These are phyloP conservation scores for Penicillium sp. DNA, from an alignment of 2,329 filamentous ascomycete genomes.

Conservation along the genomic window DNA sequence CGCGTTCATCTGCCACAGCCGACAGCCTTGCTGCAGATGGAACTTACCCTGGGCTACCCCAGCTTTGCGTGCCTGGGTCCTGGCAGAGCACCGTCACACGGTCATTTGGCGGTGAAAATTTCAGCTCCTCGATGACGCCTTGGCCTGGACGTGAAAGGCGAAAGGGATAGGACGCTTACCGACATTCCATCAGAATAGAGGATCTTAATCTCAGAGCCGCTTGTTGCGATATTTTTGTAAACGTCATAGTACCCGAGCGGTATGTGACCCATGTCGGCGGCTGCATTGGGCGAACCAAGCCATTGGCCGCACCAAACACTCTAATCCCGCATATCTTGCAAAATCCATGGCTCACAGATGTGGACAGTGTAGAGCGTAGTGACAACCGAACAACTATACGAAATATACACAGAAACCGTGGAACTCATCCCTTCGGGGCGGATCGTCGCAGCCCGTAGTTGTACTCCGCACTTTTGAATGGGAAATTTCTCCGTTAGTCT, in stretches of 20 bases:
- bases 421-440: not conserved
- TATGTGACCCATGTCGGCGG: not conserved
- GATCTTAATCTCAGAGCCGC: too few relatives aligned
- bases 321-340: not conserved
- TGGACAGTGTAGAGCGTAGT: too few relatives aligned
- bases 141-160: too few relatives aligned
- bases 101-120: not conserved
- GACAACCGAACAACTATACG: too few relatives aligned
- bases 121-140: not conserved
- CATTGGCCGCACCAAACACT: not conserved
- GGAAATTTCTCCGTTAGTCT: not conserved
- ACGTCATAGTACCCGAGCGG: not conserved
- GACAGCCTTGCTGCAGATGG: conserved; percentile 5
- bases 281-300: not conserved
- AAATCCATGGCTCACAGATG: not conserved
- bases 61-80: not conserved
- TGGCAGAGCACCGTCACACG: not conserved
- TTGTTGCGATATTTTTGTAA: not conserved
- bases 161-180: not conserved
- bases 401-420: not conserved
- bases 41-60: conserved; percentile 1
- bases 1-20: conserved; percentile 2
- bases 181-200: not conserved
- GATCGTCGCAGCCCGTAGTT: not conserved
- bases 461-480: not conserved